Conservation (phyloP, 2,329 filamentous ascomycete genomes). For the Harringtonia lauricola region DNA sequence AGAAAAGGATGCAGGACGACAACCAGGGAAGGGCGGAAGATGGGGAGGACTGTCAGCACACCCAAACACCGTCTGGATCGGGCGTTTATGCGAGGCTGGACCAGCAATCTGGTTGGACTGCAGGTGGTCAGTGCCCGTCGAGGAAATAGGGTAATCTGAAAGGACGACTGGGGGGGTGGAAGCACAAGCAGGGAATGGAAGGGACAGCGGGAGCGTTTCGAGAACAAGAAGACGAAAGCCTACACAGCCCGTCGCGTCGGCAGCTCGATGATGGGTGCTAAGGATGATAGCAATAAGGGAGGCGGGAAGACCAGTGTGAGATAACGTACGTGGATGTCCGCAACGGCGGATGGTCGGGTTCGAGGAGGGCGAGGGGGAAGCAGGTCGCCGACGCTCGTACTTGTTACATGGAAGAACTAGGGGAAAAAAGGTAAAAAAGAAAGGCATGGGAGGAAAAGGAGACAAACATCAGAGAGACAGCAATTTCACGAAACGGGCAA, state of each 20-base stretch:
- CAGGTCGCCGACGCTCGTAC: too few relatives aligned
- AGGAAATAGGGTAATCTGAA: neutral
- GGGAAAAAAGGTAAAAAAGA: neutral
- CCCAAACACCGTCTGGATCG: constrained; percentile 7
- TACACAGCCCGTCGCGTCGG: too few relatives aligned
- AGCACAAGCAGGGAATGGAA: neutral
- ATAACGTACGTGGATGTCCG: too few relatives aligned
- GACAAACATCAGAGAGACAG: neutral
- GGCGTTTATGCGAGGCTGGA: constrained; percentile 12
- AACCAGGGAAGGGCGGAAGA: neutral
- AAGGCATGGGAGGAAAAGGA: neutral
- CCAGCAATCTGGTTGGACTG: neutral
- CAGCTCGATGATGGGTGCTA: too few relatives aligned
- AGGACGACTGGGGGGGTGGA: neutral
- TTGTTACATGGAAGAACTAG: too few relatives aligned
- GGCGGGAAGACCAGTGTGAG: too few relatives aligned
- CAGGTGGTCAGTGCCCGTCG: constrained; percentile 2
- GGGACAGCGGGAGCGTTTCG: neutral
- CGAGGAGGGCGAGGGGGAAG: too few relatives aligned
- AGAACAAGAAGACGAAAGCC: neutral
- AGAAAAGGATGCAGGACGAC: neutral
- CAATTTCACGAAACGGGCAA: constrained; percentile 6
- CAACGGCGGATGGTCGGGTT: too few relatives aligned
- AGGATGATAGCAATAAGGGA: too few relatives aligned
- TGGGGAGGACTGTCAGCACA: constrained; percentile 7